Base-by-base conservation (phyloP, 495 filamentous ascomycete species). In the Hypoxylon intermedium region DNA sequence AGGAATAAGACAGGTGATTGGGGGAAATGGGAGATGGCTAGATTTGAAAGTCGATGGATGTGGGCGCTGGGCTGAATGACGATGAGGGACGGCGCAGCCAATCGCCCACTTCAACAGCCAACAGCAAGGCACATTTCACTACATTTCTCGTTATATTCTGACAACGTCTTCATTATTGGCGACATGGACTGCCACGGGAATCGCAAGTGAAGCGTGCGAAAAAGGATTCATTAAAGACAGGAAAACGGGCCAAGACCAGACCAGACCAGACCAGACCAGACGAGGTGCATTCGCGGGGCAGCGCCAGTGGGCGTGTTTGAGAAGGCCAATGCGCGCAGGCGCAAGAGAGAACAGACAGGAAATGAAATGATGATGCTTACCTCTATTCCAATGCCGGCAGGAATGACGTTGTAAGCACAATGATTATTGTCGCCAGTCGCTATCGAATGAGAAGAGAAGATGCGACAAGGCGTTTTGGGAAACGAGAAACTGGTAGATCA, bases 401-500 rank as follows among this genome's bases (percentile, higher is more conserved):
- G 30, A 26, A 67, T 60, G 46, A 56, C 46, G 56, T 51, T 47
- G 51, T 57, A 60, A 59, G 55, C 51, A 43, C 47, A 45, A 20
- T 31, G 20, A 37, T 55, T 50, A 54, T 53, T 44, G 40, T 61
- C 23, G 41, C 24, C 45, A 37, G 50, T 60, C 41, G 23, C 42
- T 55, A 48, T 56, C 58, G 55, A 66, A 59, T 63, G 56, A 61
- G 20, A 56, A 28, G 40, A 49, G 40, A 49, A 59, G 45, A 45
- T 52, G 46, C 41, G 55, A 55, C 21, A 20, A 12, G 26, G 31
- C 23, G 37, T 34, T 50, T 47, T 52, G 16, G n/a, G n/a, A n/a
- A n/a, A n/a, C n/a, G n/a, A n/a, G n/a, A n/a, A n/a, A 6, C 53
- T 58, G 59, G 57, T 58, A 60, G 40, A 55, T 57, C 60, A 65